Conservation (phyloP, 2,329 filamentous ascomycete species). For the Pseudocercospora eumusae region DNA sequence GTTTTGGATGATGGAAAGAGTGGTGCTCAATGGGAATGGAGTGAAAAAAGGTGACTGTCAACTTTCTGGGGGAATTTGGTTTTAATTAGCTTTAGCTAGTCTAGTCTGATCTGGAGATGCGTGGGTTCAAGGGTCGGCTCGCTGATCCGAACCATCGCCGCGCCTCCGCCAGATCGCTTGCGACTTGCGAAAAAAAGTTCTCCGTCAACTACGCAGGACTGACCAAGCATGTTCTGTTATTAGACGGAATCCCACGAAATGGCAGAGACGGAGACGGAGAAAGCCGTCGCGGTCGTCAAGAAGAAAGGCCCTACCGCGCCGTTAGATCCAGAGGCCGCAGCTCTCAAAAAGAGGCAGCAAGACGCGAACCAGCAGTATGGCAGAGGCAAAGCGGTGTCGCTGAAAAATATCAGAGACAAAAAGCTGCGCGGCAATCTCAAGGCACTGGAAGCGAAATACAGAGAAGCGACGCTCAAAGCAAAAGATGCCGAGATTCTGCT, state of each 20-base stretch:
- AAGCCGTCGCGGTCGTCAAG: conserved; percentile 21
- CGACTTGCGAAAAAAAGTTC: background rate
- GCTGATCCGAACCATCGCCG: background rate
- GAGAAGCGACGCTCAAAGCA: conserved; percentile 76
- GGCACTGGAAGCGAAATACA: conserved; percentile 77
- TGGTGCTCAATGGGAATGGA: conserved; percentile 5
- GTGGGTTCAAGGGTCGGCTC: background rate
- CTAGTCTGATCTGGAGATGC: background rate
- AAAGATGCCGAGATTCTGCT: conserved; percentile 95
- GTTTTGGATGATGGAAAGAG: conserved; percentile 12
- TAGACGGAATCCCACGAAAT: background rate
- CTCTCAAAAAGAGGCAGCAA: conserved; percentile 38
- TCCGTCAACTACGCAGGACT: background rate
- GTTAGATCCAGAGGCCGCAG: conserved; percentile 39
- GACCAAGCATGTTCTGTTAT: background rate
- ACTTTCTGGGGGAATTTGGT: background rate
- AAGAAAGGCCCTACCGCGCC: conserved; percentile 35
- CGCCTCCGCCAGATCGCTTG: background rate
- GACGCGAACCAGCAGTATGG: conserved; percentile 66
- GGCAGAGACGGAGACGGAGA: background rate
- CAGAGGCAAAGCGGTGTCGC: conserved; percentile 72
- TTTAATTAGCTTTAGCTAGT: background rate
- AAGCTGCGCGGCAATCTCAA: conserved; percentile 82
- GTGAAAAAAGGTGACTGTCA: conserved; percentile 1
- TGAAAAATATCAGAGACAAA: conserved; percentile 78